phyloP scores from a whole-genome alignment of 768 basidiomycete genomes.

The Lactarius hatsudake region DNA sequence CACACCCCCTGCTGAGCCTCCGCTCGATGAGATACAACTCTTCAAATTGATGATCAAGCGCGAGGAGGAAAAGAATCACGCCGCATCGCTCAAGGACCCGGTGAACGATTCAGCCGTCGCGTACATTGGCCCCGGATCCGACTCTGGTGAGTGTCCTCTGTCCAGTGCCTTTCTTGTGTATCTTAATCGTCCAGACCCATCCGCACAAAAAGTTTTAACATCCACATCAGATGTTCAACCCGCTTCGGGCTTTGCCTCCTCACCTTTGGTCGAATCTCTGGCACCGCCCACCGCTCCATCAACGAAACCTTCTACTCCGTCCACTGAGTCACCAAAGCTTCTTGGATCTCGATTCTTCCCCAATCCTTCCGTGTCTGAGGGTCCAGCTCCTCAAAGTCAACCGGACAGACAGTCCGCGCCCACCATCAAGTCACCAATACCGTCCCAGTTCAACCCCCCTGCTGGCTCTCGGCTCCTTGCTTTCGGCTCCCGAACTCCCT shows the following conservation, averaged over 20 bases:
- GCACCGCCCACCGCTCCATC: constrained; percentile 16
- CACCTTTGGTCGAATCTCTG: constrained; percentile 12
- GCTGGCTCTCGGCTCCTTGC: constrained; percentile 45
- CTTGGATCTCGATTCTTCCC: constrained; percentile 40
- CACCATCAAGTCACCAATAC: constrained; percentile 29
- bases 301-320: constrained; percentile 23
- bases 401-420: constrained; percentile 18
- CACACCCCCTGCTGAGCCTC: constrained; percentile 33
- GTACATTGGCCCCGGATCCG: constrained; percentile 15
- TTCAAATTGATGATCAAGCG: constrained; percentile 83
- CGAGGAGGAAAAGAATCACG: constrained; percentile 54
- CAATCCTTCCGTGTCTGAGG: constrained; percentile 29
- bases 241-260: constrained; percentile 1
- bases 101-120: constrained; percentile 15
- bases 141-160: constrained; percentile 19
- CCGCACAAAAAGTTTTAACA: constrained; percentile 8
- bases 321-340: constrained; percentile 26
- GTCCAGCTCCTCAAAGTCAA: constrained; percentile 15
- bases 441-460: constrained; percentile 40
- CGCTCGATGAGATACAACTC: constrained; percentile 77
- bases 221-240: constrained; percentile 8
- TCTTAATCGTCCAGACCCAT: constrained; percentile 5
- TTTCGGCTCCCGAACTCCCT: constrained; percentile 35
- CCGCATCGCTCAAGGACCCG: constrained; percentile 25
- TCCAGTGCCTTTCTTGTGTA: neutral